These are phyloP conservation scores for Gynochthodes officinalis DNA, from an alignment of 257 asterid genomes.

Conservation along the genomic window DNA sequence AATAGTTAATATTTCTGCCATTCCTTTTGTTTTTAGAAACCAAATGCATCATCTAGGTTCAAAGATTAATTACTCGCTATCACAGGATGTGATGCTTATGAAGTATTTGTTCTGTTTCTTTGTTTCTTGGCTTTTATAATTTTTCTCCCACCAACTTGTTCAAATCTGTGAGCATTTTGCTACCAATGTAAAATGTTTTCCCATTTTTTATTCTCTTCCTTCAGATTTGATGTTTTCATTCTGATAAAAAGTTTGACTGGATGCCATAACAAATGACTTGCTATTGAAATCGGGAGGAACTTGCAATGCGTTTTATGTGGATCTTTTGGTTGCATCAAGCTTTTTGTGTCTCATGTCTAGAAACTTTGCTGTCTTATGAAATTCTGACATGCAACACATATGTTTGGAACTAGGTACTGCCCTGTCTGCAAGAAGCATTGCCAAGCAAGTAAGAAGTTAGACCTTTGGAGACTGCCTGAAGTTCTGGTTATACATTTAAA, in stretches of 20 bases:
- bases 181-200: not conserved
- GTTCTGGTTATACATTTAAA: constrained; percentile 86
- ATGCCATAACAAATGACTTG: not conserved
- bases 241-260: not conserved
- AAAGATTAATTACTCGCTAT: not conserved
- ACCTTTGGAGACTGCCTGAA: constrained; percentile 93
- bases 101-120: not conserved
- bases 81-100: not conserved
- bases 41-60: not conserved
- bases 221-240: not conserved
- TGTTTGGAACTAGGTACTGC: constrained; percentile 51
- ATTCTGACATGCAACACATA: not conserved
- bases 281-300: not conserved
- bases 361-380: not conserved
- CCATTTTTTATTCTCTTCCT: not conserved
- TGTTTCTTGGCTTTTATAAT: not conserved
- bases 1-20: not conserved
- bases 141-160: not conserved
- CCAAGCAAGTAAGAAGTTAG: constrained; percentile 87
- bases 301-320: not conserved
- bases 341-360: not conserved
- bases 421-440: constrained; percentile 83
- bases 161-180: not conserved
- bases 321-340: not conserved
- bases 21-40: not conserved